Conservation (phyloP, 2,329 filamentous ascomycete species). For the Colletotrichum sp. region DNA sequence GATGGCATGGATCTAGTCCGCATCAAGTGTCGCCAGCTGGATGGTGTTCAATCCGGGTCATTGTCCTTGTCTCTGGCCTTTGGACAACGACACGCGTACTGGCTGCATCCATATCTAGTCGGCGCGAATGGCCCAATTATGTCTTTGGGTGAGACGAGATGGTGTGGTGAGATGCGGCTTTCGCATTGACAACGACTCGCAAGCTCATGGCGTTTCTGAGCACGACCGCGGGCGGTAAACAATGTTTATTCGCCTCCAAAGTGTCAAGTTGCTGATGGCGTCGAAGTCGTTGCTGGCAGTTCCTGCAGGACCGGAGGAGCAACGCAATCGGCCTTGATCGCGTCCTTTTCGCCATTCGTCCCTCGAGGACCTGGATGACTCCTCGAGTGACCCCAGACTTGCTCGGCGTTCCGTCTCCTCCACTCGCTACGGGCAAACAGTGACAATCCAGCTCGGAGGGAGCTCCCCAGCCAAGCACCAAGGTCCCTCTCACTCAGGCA, state of each 20-base stretch:
- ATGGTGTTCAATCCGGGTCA: background rate
- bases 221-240: background rate
- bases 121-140: constrained; percentile 1
- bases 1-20: background rate
- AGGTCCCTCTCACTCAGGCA: background rate
- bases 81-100: constrained; percentile 10
- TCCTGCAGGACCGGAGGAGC: background rate
- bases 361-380: background rate
- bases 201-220: constrained; percentile 7
- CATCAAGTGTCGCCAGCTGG: background rate
- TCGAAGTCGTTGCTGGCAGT: background rate
- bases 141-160: background rate
- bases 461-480: background rate
- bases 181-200: constrained; percentile 17
- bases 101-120: background rate
- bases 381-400: background rate
- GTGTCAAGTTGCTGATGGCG: background rate
- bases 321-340: background rate
- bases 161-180: constrained; percentile 1
- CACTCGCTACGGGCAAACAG: background rate
- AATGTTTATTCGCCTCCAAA: background rate
- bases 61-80: background rate
- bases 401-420: background rate
- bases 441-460: background rate
- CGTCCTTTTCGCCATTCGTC: background rate